A percentile compares a stretch with the other conserved stretches of the same genome.
Evolutionary conservation across 768 basidiomycete species (phyloP).

Genomic region (Coprinopsis cinerea): DNA sequence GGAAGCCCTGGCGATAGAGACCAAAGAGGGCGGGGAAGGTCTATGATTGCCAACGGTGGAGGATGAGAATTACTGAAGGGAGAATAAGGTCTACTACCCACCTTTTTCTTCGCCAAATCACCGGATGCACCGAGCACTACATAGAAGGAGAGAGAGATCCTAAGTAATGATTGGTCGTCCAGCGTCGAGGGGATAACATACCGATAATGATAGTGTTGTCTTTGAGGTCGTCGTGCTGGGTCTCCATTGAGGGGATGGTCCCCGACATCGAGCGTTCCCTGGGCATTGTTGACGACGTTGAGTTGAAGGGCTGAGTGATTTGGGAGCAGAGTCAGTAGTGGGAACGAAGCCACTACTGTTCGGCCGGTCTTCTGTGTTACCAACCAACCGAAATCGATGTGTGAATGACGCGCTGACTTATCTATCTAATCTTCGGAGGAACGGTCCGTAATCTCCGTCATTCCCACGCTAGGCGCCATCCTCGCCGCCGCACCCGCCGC

Average conservation of each 20-base stretch:
- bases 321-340: constrained; percentile 11
- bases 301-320: constrained; percentile 12
- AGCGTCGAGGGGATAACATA: constrained; percentile 30
- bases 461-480: background rate
- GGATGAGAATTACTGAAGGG: constrained; percentile 6
- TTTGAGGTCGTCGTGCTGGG: constrained; percentile 60
- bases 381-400: background rate
- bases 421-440: constrained; percentile 20
- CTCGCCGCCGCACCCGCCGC: too few relatives aligned
- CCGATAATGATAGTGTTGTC: constrained; percentile 90
- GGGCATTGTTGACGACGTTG: constrained; percentile 31
- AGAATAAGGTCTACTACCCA: constrained; percentile 19
- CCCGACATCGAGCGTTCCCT: constrained; percentile 62
- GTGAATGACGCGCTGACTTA: constrained; percentile 13
- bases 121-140: constrained; percentile 97
- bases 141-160: constrained; percentile 5
- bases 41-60: constrained; percentile 45
- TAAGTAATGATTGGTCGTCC: background rate
- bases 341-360: background rate
- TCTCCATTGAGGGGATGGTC: constrained; percentile 88
- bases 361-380: too few relatives aligned
- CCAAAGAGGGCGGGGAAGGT: constrained; percentile 95
- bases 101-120: constrained; percentile 99
- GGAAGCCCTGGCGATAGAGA: constrained; percentile 72
- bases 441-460: constrained; percentile 20